Evolutionary conservation across 2,329 filamentous ascomycete species (phyloP).

Genomic region (Teratosphaeria epicoccoides): DNA sequence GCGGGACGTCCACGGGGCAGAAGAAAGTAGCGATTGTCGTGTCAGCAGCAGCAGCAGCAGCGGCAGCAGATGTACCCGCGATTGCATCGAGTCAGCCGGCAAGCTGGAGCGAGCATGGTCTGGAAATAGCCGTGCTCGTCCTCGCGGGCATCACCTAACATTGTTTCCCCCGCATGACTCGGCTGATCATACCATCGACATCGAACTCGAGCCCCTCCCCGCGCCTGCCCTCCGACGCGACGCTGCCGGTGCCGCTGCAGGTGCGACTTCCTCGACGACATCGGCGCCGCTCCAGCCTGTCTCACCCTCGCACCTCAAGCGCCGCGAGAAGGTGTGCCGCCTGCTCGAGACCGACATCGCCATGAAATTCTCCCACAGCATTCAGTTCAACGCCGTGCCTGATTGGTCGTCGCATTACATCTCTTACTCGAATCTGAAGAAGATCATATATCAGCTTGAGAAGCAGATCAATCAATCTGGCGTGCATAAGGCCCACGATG

Average conservation of each 20-base stretch:
- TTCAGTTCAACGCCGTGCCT: slow-evolving; percentile 99
- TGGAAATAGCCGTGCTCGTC: background rate
- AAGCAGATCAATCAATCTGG: slow-evolving; percentile 60
- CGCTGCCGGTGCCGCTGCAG: background rate
- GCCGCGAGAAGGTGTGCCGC: slow-evolving; percentile 52
- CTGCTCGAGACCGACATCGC: slow-evolving; percentile 49
- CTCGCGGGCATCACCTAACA: background rate
- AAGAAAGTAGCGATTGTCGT: background rate
- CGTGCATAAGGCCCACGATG: background rate
- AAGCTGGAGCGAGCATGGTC: background rate
- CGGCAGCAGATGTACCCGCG: too few species aligned
- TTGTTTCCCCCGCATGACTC: background rate
- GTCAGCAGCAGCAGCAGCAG: background rate
- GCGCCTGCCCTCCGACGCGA: slow-evolving; percentile 1
- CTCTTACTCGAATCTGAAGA: slow-evolving; percentile 97
- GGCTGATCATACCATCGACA: background rate
- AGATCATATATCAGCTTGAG: slow-evolving; percentile 93
- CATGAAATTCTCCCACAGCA: slow-evolving; percentile 99
- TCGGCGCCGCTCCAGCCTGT: background rate
- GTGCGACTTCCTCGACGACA: background rate
- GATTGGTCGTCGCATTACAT: slow-evolving; percentile 99
- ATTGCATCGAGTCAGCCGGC: background rate
- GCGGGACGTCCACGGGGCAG: background rate
- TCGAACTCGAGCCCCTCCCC: slow-evolving; percentile 2
- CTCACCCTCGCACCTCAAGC: slow-evolving; percentile 9